Percentiles rank a stretch among this genome's conserved stretches.
Evolutionary conservation across 495 filamentous ascomycete species (phyloP).

Genomic region (Apodospora peruviana): DNA sequence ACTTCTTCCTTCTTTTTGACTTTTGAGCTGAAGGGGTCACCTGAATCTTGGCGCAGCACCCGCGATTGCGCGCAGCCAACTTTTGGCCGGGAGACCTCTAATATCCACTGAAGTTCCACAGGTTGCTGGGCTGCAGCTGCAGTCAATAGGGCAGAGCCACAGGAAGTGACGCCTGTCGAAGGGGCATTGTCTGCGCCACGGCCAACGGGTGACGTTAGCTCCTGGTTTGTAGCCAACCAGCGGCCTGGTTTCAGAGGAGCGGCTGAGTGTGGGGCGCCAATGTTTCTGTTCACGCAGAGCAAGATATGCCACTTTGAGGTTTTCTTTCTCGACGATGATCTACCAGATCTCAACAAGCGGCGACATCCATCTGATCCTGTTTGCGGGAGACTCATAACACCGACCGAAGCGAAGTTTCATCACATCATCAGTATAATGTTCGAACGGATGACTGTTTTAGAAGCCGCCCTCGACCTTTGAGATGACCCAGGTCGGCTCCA

Average conservation of each 20-base stretch:
- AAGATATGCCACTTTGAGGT: too few species aligned
- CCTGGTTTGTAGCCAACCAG: not conserved
- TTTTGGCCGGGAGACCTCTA: too few species aligned
- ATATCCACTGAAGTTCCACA: not conserved
- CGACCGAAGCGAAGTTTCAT: too few species aligned
- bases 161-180: not conserved
- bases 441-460: too few species aligned
- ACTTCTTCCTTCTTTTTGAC: not conserved
- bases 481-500: too few species aligned
- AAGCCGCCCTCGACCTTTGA: too few species aligned
- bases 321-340: too few species aligned
- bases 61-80: not conserved
- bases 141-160: not conserved
- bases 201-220: not conserved
- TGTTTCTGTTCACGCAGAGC: not conserved
- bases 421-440: too few species aligned
- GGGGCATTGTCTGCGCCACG: slow-evolving; percentile 1
- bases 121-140: not conserved
- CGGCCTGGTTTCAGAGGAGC: slow-evolving; percentile 1
- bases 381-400: too few species aligned
- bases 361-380: too few species aligned
- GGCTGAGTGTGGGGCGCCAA: not conserved
- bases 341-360: too few species aligned
- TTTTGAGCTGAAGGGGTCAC: too few species aligned
- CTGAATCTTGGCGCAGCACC: not conserved